phyloP scores from a whole-genome alignment of 495 filamentous ascomycete genomes.

The Parathielavia hyrcaniae region DNA sequence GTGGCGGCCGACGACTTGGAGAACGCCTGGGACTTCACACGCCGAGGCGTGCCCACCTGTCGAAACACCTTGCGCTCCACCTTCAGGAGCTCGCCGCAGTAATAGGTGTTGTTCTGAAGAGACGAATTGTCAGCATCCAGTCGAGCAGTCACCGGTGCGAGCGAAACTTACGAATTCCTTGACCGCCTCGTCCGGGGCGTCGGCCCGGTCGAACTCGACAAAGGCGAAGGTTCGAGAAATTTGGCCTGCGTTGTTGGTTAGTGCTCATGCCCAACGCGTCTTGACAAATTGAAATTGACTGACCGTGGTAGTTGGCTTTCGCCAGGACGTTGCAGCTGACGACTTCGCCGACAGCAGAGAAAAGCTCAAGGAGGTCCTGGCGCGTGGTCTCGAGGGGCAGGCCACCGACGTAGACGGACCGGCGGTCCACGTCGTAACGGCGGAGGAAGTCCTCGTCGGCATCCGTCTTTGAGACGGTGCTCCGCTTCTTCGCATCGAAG shows the following conservation, averaged over 20 bases:
- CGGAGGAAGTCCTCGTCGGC: slow-evolving; percentile 33
- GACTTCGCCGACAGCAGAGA: slow-evolving; percentile 39
- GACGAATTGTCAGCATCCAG: slow-evolving; percentile 11
- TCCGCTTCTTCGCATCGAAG: slow-evolving; percentile 34
- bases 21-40: slow-evolving; percentile 19
- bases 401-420: slow-evolving; percentile 49
- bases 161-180: slow-evolving; percentile 17
- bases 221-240: slow-evolving; percentile 46
- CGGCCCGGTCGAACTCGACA: slow-evolving; percentile 41
- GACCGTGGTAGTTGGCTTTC: slow-evolving; percentile 15
- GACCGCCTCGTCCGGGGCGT: slow-evolving; percentile 39
- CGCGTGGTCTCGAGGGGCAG: slow-evolving; percentile 39
- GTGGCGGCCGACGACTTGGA: slow-evolving; percentile 1
- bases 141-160: too few relatives aligned
- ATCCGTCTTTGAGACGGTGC: slow-evolving; percentile 16
- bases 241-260: slow-evolving; percentile 11
- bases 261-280: slow-evolving; percentile 1
- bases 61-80: slow-evolving; percentile 23
- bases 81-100: slow-evolving; percentile 13
- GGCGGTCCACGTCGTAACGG: slow-evolving; percentile 43
- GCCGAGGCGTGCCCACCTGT: slow-evolving; percentile 3
- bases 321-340: slow-evolving; percentile 38
- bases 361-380: slow-evolving; percentile 35
- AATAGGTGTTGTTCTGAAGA: background rate
- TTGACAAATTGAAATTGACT: slow-evolving; percentile 21